phyloP scores from a whole-genome alignment of 2,329 filamentous ascomycete species.

The Teratosphaeria destructans region DNA sequence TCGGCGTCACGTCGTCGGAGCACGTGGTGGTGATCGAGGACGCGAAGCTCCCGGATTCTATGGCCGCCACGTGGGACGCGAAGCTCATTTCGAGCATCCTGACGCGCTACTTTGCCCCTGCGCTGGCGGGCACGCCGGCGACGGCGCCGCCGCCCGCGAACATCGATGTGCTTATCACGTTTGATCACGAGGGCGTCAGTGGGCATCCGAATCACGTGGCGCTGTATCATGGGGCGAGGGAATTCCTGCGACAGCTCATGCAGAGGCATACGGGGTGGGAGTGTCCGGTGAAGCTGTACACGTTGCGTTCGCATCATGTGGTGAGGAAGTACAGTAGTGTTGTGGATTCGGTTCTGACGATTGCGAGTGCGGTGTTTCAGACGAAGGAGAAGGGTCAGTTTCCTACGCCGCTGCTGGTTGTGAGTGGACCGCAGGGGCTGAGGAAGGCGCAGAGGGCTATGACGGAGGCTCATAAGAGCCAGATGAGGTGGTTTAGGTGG shows the following conservation, averaged over 20 bases:
- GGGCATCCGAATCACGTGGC: conserved; percentile 89
- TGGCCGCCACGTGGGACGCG: conserved; percentile 68
- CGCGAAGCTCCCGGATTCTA: conserved; percentile 77
- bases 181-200: conserved; percentile 73
- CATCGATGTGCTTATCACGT: conserved; percentile 81
- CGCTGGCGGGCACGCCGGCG: conserved; percentile 36
- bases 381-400: conserved; percentile 43
- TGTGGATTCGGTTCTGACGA: conserved; percentile 63
- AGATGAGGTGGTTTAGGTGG: conserved; percentile 98
- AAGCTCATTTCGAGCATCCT: conserved; percentile 60
- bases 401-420: conserved; percentile 53
- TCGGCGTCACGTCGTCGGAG: conserved; percentile 64
- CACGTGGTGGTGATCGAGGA: conserved; percentile 82
- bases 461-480: conserved; percentile 80
- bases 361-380: conserved; percentile 45
- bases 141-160: conserved; percentile 39
- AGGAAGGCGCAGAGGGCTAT: conserved; percentile 72
- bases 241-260: conserved; percentile 59
- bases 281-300: conserved; percentile 75
- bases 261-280: conserved; percentile 53
- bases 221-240: conserved; percentile 68
- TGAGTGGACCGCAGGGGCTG: conserved; percentile 55
- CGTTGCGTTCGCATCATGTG: conserved; percentile 61
- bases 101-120: conserved; percentile 61
- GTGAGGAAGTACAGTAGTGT: conserved; percentile 72